Percentiles rank a stretch among this genome's conserved stretches.
These are phyloP conservation scores for Hypoxylon rickii DNA, from an alignment of 495 filamentous ascomycete species.

Conservation along the genomic window DNA sequence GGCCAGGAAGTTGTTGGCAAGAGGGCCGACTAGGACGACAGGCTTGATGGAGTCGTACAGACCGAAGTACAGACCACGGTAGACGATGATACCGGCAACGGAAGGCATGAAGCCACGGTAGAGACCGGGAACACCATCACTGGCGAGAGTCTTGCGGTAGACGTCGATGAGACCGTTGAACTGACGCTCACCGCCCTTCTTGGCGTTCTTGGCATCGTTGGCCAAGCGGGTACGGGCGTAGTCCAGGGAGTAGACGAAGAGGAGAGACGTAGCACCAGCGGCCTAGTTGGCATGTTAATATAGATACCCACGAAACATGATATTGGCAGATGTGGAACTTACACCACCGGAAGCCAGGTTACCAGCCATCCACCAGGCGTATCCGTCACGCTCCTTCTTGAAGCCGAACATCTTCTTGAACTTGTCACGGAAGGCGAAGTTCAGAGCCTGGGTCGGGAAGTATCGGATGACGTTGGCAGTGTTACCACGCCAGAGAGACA, in stretches of 20 bases:
- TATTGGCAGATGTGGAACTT: slow-evolving; percentile 50
- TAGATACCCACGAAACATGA: not conserved
- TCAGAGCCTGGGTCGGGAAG: slow-evolving; percentile 99
- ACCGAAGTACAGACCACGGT: slow-evolving; percentile 99
- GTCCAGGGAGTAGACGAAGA: slow-evolving; percentile 99
- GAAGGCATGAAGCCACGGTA: slow-evolving; percentile 99
- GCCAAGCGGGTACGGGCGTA: slow-evolving; percentile 99
- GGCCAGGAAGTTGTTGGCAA: slow-evolving; percentile 98
- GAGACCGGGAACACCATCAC: slow-evolving; percentile 97
- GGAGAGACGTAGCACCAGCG: slow-evolving; percentile 98
- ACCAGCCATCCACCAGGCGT: slow-evolving; percentile 98
- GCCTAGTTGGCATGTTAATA: slow-evolving; percentile 54
- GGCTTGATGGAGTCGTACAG: slow-evolving; percentile 99
- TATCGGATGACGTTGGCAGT: slow-evolving; percentile 99
- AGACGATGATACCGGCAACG: slow-evolving; percentile 97
- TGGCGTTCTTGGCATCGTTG: slow-evolving; percentile 98
- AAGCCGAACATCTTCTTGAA: slow-evolving; percentile 99
- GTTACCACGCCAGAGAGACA: slow-evolving; percentile 98
- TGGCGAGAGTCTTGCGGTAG: slow-evolving; percentile 99
- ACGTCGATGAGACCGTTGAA: slow-evolving; percentile 99
- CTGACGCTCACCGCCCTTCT: slow-evolving; percentile 96
- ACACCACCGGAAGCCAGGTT: slow-evolving; percentile 99
- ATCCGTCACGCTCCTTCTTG: slow-evolving; percentile 99
- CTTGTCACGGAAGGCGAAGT: slow-evolving; percentile 99
- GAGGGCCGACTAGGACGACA: slow-evolving; percentile 85